A percentile compares a stretch with the other conserved stretches of the same genome.
These are phyloP conservation scores for Spergularia bocconei DNA, from an alignment of 148 eudicot genomes.

Conservation along the genomic window DNA sequence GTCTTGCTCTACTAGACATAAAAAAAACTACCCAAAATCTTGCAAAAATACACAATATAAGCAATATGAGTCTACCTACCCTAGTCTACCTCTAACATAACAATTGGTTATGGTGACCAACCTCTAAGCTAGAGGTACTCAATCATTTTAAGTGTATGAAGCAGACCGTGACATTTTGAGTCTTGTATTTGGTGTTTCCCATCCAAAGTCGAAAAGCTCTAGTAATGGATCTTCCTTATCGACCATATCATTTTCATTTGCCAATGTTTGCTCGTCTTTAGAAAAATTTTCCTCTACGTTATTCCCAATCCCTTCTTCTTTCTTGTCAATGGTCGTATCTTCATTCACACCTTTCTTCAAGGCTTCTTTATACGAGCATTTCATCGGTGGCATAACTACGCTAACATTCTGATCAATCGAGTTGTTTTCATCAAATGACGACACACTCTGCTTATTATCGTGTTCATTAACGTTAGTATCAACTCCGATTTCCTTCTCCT, in stretches of 20 bases:
- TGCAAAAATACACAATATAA: too few species aligned
- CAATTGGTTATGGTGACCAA: too few species aligned
- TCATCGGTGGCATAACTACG: background rate
- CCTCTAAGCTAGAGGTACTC: too few species aligned
- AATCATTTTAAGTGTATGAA: conserved; percentile 13
- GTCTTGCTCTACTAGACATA: too few species aligned
- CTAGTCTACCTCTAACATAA: too few species aligned
- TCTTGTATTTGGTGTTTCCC: conserved; percentile 32
- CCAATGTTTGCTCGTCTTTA: background rate
- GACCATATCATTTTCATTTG: background rate
- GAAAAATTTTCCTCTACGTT: background rate
- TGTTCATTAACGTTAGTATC: conserved; percentile 31
- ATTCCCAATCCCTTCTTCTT: background rate
- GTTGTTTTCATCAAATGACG: background rate
- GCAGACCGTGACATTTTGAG: conserved; percentile 17
- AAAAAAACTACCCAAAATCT: too few species aligned
- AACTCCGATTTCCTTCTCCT: conserved; percentile 56
- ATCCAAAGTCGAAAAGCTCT: conserved; percentile 37
- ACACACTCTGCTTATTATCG: background rate
- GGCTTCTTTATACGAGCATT: conserved; percentile 32
- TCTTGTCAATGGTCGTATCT: background rate
- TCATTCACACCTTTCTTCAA: conserved; percentile 31
- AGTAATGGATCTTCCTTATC: conserved; percentile 32
- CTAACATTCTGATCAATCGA: background rate
- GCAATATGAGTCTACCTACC: too few species aligned